These are phyloP conservation scores for Escovopsis sp. DNA, from an alignment of 2,329 filamentous ascomycete genomes.

Conservation along the genomic window DNA sequence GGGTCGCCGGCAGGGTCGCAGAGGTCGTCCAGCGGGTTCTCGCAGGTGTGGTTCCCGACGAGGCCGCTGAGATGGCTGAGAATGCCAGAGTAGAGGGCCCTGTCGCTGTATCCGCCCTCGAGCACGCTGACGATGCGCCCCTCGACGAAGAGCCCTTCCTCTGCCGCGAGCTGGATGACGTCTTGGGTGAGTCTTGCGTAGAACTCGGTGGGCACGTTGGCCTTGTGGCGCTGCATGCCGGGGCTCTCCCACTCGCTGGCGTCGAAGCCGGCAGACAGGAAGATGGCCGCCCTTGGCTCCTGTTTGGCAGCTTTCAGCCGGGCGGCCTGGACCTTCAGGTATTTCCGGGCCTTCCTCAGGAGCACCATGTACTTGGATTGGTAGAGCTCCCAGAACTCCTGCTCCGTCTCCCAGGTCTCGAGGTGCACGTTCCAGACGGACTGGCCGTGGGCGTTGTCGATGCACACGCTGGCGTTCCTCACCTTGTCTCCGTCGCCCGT, in stretches of 20 bases:
- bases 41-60: constrained; percentile 36
- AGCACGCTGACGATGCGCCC: constrained; percentile 85
- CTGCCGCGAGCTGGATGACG: constrained; percentile 65
- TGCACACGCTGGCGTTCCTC: constrained; percentile 82
- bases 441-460: constrained; percentile 88
- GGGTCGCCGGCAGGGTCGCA: constrained; percentile 31
- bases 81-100: constrained; percentile 75
- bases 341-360: constrained; percentile 66
- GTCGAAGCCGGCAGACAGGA: constrained; percentile 91
- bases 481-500: constrained; percentile 87
- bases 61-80: constrained; percentile 82
- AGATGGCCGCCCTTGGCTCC: constrained; percentile 70
- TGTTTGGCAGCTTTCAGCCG: constrained; percentile 44
- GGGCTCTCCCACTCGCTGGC: constrained; percentile 86
- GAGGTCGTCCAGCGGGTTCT: constrained; percentile 15
- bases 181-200: constrained; percentile 85
- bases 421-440: constrained; percentile 94
- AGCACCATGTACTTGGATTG: constrained; percentile 61
- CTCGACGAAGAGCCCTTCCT: constrained; percentile 62
- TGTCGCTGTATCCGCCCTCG: constrained; percentile 91
- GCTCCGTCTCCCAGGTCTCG: constrained; percentile 66
- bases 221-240: constrained; percentile 90
- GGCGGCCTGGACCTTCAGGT: constrained; percentile 58
- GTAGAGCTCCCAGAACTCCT: constrained; percentile 85
- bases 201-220: constrained; percentile 93